Evolutionary conservation across 495 filamentous ascomycete genomes (phyloP).

Genomic region (Xylaria nigripes): DNA sequence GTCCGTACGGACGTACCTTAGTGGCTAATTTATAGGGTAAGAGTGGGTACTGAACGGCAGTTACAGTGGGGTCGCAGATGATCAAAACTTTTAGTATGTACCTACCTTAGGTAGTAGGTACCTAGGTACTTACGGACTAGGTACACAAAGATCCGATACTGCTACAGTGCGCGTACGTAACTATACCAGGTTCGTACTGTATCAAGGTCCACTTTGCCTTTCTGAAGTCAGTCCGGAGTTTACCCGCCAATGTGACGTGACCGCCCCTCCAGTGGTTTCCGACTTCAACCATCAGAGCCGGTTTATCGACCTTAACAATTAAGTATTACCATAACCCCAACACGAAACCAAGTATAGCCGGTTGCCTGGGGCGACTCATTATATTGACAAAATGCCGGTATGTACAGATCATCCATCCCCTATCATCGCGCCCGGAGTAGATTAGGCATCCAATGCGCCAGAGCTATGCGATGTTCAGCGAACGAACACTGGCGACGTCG

Average conservation of each 20-base stretch:
- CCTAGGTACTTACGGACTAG: too few relatives aligned
- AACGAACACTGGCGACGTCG: background rate
- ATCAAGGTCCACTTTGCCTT: too few relatives aligned
- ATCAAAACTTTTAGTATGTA: too few relatives aligned
- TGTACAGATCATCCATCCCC: background rate
- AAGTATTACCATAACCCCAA: background rate
- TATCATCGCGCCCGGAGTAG: background rate
- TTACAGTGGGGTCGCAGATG: too few relatives aligned
- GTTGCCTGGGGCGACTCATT: constrained; percentile 12
- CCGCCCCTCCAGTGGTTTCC: constrained; percentile 2
- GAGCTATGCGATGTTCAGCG: background rate
- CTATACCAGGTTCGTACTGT: too few relatives aligned
- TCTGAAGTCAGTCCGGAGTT: background rate
- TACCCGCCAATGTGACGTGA: constrained; percentile 6
- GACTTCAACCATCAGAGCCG: background rate
- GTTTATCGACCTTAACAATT: background rate
- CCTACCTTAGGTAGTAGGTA: too few relatives aligned
- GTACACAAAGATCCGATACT: background rate
- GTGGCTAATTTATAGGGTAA: too few relatives aligned
- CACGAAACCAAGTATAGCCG: background rate
- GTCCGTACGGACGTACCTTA: too few relatives aligned
- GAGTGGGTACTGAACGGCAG: too few relatives aligned
- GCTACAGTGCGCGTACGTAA: background rate
- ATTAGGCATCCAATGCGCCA: background rate
- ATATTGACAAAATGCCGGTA: constrained; percentile 29